These are phyloP conservation scores for Pouteria glomerata DNA, from an alignment of 148 eudicot genomes.

Conservation along the genomic window DNA sequence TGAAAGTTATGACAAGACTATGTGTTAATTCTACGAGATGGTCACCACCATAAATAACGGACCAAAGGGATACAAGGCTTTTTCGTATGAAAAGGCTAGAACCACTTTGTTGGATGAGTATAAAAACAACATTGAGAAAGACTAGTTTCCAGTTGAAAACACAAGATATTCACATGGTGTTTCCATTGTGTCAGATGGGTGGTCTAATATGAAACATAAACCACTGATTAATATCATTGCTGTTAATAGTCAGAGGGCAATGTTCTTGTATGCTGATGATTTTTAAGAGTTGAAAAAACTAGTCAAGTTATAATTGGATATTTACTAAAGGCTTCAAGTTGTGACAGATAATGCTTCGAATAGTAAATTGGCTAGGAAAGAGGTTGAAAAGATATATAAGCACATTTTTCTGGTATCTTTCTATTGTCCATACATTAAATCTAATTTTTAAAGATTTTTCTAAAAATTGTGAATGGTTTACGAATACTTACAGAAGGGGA, in stretches of 20 bases:
- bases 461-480: neutral
- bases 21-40: constrained; percentile 2
- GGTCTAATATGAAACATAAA: constrained; percentile 12
- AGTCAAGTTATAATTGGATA: constrained; percentile 1
- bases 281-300: constrained; percentile 8
- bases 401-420: constrained; percentile 13
- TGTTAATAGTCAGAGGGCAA: constrained; percentile 6
- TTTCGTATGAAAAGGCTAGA: constrained; percentile 6
- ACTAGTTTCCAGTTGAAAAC: neutral
- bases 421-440: constrained; percentile 9
- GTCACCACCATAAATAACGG: neutral
- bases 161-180: neutral
- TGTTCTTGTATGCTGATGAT: constrained; percentile 12
- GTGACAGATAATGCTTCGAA: constrained; percentile 1
- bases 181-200: constrained; percentile 20
- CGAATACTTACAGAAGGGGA: neutral
- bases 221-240: constrained; percentile 14
- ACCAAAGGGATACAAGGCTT: constrained; percentile 14
- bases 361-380: neutral
- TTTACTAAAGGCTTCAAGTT: constrained; percentile 12
- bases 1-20: neutral
- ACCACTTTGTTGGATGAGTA: constrained; percentile 6
- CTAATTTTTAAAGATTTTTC: constrained; percentile 13
- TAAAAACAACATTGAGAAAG: neutral
- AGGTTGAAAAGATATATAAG: constrained; percentile 7